Evolutionary conservation across 352 stramenopile species (phyloP), one percentile per base, ranked within the genome.

Genomic region (Globisporangium nunn): DNA sequence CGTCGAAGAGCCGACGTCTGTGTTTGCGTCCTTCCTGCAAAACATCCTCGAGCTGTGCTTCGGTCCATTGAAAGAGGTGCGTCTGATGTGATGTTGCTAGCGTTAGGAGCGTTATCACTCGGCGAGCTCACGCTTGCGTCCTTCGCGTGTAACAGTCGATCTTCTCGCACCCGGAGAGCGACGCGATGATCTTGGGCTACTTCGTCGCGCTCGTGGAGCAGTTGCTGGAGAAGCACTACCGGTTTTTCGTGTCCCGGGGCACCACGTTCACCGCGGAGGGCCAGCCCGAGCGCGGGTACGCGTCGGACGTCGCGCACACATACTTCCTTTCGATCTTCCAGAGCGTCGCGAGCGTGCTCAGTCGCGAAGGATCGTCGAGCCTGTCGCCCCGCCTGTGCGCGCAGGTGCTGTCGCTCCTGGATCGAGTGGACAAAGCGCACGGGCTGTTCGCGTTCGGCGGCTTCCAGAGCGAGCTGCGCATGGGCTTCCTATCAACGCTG

Each of bases 241-340:
- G 82, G 29, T 91, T 87, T 55, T 93, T 93, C 57, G 81, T 93
- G 29, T 65, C 71, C 2, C 72, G 73, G 29, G 69, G 63, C 1
- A 63, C 67, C n/a, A 58, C 68, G 3, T 82, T 87, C 44, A 75
- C 67, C 31, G 28, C 71, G 2, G 74, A 78, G 48, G 75, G 74
- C 6, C 61, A 64, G n/a, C 78, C 79, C 31, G 74, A 86, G 56
- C 78, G 80, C 23, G 54, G 52, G 7, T 93, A 87, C 52, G 59
- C 71, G 2, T 88, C 77, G 4, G 78, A 91, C n/a, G 60, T 78
- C 50, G 76, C 80, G 1, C 75, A 85, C 56, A 72, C 68, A 18
- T 91, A 88, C 57, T 93, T 93, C 48, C 41, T 87, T 33, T 83
- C 75, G 0, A 89, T 93, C 30, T 88, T 93, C 55, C 75, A 88